These are phyloP conservation scores for Venturiaceae sp. DNA, from an alignment of 2,329 filamentous ascomycete genomes.

Conservation along the genomic window DNA sequence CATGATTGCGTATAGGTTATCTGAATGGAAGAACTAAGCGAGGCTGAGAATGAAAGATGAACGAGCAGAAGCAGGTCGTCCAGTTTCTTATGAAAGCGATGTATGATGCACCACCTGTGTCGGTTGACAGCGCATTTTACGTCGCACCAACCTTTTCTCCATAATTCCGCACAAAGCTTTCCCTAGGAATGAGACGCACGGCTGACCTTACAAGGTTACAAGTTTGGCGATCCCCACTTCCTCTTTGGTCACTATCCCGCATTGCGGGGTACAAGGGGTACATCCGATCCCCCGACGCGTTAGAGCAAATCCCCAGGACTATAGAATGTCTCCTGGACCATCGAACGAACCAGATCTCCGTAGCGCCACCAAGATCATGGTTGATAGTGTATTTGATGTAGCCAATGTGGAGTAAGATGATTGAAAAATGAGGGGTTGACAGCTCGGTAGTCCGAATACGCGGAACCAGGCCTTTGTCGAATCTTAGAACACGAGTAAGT, in stretches of 20 bases:
- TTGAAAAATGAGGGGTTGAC: background rate
- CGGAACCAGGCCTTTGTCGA: background rate
- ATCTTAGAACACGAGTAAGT: background rate
- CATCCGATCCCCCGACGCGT: background rate
- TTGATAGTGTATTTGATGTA: background rate
- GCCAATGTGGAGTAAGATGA: background rate
- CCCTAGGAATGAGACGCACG: background rate
- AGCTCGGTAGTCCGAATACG: background rate
- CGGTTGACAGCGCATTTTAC: background rate
- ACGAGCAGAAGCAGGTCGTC: background rate
- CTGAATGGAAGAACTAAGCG: background rate
- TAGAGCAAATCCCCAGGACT: background rate
- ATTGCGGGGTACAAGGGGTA: background rate
- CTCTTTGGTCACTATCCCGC: background rate
- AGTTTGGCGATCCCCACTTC: background rate
- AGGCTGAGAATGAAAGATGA: background rate
- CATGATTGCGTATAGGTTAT: background rate
- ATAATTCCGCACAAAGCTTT: background rate
- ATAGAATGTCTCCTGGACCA: too few relatives aligned
- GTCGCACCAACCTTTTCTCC: too few relatives aligned
- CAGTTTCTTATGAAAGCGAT: background rate
- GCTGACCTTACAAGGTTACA: background rate
- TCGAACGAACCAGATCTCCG: background rate
- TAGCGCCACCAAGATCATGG: background rate
- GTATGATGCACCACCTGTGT: background rate